These are phyloP conservation scores for Darksidea phi DNA, from an alignment of 495 filamentous ascomycete genomes.

Conservation along the genomic window DNA sequence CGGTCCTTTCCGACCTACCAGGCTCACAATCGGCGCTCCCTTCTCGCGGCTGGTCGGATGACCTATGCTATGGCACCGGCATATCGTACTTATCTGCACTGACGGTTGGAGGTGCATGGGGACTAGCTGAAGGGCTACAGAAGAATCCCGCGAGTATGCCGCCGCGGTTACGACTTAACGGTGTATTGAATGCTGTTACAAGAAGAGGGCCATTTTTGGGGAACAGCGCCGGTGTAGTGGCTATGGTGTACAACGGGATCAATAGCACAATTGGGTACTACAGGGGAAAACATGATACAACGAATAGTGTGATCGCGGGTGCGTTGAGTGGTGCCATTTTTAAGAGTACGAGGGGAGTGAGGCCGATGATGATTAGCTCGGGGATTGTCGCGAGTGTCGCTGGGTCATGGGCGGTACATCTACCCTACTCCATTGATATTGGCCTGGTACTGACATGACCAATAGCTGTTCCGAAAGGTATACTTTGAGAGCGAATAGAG, in stretches of 20 bases:
- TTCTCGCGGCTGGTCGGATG: conserved; percentile 94
- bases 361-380: conserved; percentile 90
- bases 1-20: conserved; percentile 81
- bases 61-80: conserved; percentile 95
- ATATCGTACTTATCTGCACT: conserved; percentile 86
- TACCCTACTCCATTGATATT: too few relatives aligned
- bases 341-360: conserved; percentile 86
- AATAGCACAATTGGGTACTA: conserved; percentile 86
- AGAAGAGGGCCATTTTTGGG: conserved; percentile 93
- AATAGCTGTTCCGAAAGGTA: too few relatives aligned
- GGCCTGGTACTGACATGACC: too few relatives aligned
- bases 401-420: conserved; percentile 76
- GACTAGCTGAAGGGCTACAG: conserved; percentile 79
- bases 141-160: conserved; percentile 69
- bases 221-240: conserved; percentile 90
- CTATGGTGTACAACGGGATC: conserved; percentile 88
- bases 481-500: too few relatives aligned
- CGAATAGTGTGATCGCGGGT: conserved; percentile 83
- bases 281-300: conserved; percentile 85
- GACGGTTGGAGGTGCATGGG: conserved; percentile 87
- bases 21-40: conserved; percentile 82
- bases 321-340: conserved; percentile 88
- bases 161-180: conserved; percentile 88
- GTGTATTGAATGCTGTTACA: conserved; percentile 88
- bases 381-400: conserved; percentile 81